Evolutionary conservation across 2,329 filamentous ascomycete genomes (phyloP).

Genomic region (Stagonosporopsis cucurbitacearum): DNA sequence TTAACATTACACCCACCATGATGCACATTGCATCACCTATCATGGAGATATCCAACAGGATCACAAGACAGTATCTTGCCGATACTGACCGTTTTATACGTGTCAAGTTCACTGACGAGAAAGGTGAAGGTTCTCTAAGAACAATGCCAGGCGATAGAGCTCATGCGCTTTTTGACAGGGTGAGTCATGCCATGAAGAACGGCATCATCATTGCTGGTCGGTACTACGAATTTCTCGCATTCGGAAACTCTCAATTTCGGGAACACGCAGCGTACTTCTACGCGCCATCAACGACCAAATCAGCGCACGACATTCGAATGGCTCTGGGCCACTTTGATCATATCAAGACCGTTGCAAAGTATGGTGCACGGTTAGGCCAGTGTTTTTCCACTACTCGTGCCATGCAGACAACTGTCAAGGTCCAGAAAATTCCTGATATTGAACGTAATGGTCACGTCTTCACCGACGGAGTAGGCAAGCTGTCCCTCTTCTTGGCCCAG

Average conservation of each 20-base stretch:
- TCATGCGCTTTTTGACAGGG: constrained; percentile 72
- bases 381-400: constrained; percentile 93
- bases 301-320: constrained; percentile 76
- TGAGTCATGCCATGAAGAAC: constrained; percentile 73
- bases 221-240: constrained; percentile 87
- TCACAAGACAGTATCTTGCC: constrained; percentile 74
- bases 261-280: constrained; percentile 96
- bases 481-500: constrained; percentile 78
- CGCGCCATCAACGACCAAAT: constrained; percentile 69
- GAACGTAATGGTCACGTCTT: constrained; percentile 73
- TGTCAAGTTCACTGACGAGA: constrained; percentile 88
- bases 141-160: constrained; percentile 42
- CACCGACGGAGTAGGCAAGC: constrained; percentile 91
- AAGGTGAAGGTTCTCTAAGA: constrained; percentile 54
- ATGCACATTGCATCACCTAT: constrained; percentile 78
- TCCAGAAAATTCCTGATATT: constrained; percentile 72
- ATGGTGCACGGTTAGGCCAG: constrained; percentile 87
- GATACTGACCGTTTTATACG: constrained; percentile 82
- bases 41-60: constrained; percentile 86
- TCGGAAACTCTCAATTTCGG: constrained; percentile 92
- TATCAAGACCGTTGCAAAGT: constrained; percentile 86
- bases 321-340: constrained; percentile 88
- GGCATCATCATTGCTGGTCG: constrained; percentile 85
- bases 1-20: constrained; percentile 81
- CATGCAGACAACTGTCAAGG: constrained; percentile 67